Base-by-base conservation (phyloP, 2,329 filamentous ascomycete genomes). In the Rachicladosporium sp. region DNA sequence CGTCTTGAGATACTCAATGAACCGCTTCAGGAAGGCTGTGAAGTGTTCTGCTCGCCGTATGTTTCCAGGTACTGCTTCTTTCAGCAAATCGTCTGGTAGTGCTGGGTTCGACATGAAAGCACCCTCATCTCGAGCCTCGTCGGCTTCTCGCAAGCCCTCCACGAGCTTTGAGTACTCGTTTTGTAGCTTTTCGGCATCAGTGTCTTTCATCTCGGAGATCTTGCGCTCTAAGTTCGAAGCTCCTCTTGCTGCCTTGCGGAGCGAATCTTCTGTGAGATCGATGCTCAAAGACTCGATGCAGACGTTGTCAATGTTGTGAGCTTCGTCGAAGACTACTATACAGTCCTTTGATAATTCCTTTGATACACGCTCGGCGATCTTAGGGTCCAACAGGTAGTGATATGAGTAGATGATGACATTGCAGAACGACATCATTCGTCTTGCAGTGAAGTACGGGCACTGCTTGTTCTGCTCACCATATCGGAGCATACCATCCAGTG, bases 401-500 rank as follows among this genome's bases (percentile, higher is more conserved):
- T 98, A 98, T 1, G 91, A 98, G 66, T 98, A 98, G 50, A 98
- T 98, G 55, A 98, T 95, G 56, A 98, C 87, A 59, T 98, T 95
- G 72, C 91, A 98, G 57, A 88, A 96, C 54, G 91, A 82, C 89
- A 98, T 96, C 91, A 98, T 98, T 48, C 91, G 78, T 43, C 91
- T 74, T 10, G 86, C 84, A 10, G 89, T 95, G 53, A 98, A 98
- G 59, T 98, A 98, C 0, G 91, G 91, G 52, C 91, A 98, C 60
- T 96, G 91, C 58, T 95, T 95, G 47, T 95, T 80, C 53, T 94
- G 73, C 62, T 98, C 89, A 38, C 93, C 89, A 53, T 98, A 96
- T 47, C 74, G 77, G 42, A 93, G 65, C 35, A 98, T 74, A 10
- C 80, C 85, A 51, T 98, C 91, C 37, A 98, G 76, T 0, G 91